Evolutionary conservation across 768 basidiomycete species (phyloP).

Genomic region (Sporobolomyces roseus): DNA sequence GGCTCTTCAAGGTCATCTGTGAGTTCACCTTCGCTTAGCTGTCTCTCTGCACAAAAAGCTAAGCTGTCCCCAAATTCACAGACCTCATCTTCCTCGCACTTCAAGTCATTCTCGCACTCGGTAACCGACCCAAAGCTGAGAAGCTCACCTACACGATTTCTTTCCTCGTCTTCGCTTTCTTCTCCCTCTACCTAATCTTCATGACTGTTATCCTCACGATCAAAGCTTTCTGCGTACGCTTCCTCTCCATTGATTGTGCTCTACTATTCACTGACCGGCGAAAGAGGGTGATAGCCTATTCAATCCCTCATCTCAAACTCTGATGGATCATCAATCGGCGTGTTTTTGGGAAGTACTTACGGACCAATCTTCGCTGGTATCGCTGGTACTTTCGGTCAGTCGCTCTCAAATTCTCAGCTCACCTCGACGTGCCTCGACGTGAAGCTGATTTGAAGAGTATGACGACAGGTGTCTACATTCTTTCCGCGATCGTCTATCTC

Average conservation of each 20-base stretch:
- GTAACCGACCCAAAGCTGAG: conserved; percentile 86
- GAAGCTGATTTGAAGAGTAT: conserved; percentile 58
- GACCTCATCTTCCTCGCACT: conserved; percentile 57
- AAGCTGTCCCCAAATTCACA: background rate
- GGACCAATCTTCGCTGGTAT: conserved; percentile 45
- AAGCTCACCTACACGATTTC: conserved; percentile 59
- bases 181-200: conserved; percentile 76
- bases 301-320: conserved; percentile 11
- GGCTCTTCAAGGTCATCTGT: conserved; percentile 44
- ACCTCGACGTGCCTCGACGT: conserved; percentile 56
- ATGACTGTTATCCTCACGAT: conserved; percentile 57
- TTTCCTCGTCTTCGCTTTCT: conserved; percentile 69
- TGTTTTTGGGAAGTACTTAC: conserved; percentile 39
- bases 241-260: background rate
- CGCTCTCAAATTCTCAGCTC: background rate
- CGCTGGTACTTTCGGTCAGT: conserved; percentile 41
- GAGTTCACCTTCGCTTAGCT: background rate
- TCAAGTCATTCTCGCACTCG: conserved; percentile 71
- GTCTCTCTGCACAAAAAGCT: too few relatives aligned
- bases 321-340: conserved; percentile 6
- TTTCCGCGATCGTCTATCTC: conserved; percentile 48
- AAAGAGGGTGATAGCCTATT: conserved; percentile 42
- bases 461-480: conserved; percentile 63
- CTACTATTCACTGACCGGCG: background rate
- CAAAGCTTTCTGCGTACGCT: conserved; percentile 59